phyloP scores from a whole-genome alignment of 106 monocot species.

The Triglochin maritima region DNA sequence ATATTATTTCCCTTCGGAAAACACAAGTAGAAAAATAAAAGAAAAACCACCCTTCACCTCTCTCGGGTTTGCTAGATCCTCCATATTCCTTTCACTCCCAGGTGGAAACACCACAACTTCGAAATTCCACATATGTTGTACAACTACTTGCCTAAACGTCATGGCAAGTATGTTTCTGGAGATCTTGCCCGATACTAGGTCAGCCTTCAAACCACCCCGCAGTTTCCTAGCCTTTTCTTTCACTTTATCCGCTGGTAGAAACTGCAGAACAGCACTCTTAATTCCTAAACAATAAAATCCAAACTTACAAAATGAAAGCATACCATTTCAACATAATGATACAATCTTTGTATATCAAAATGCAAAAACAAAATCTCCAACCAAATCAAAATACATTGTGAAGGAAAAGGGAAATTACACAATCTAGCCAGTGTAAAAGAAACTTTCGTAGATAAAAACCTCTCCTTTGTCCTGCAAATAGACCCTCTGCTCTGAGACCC shows the following conservation, averaged over 20 bases:
- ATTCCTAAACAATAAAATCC: too few species aligned
- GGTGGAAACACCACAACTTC: slow-evolving; percentile 45
- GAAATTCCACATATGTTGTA: slow-evolving; percentile 62
- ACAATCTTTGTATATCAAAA: not conserved
- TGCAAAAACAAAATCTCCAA: not conserved
- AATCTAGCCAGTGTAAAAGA: too few species aligned
- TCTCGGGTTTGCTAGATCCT: slow-evolving; percentile 44
- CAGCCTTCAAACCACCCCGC: slow-evolving; percentile 22
- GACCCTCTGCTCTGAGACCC: too few species aligned
- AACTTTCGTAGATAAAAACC: too few species aligned
- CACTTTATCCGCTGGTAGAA: slow-evolving; percentile 70
- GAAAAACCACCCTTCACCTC: slow-evolving; percentile 27
- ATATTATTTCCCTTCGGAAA: slow-evolving; percentile 11
- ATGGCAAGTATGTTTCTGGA: slow-evolving; percentile 64
- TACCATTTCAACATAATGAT: not conserved
- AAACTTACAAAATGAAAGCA: not conserved
- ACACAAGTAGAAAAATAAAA: not conserved
- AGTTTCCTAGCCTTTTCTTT: slow-evolving; percentile 63
- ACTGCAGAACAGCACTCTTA: slow-evolving; percentile 49
- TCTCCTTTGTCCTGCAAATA: too few species aligned
- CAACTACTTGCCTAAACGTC: slow-evolving; percentile 87
- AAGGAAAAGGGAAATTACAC: not conserved
- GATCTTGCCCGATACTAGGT: slow-evolving; percentile 23
- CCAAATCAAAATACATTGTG: not conserved
- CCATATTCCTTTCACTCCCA: slow-evolving; percentile 60